Base-by-base conservation (phyloP, 305 asterid species). In the Fraxinus albicans region DNA sequence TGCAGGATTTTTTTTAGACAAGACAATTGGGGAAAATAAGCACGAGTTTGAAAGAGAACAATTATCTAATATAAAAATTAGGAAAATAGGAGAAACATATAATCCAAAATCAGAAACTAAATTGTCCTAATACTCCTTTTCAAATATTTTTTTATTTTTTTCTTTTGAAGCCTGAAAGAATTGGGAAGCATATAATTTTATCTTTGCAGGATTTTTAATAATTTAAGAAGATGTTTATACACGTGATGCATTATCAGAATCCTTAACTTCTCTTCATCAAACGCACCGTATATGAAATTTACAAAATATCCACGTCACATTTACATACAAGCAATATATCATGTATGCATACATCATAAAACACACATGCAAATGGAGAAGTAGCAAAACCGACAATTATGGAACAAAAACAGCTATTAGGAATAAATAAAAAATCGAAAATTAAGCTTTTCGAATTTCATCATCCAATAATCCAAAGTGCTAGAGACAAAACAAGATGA, bases 201-300 rank as follows among this genome's bases (percentile, higher is more conserved):
- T 23, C 44, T 15, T 17, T 0, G 15, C 40, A 72, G 6, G n/a
- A 15, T 4, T 33, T 72, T 72, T 72, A 5, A 27, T 29, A 15
- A 72, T 38, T 15, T 42, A 5, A 25, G 21, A 2, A 73, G 13
- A n/a, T 31, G 58, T 58, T 63, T 29, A 36, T 80, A 77, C 79
- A 13, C 25, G 73, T 15, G 85, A 78, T 74, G 82, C 87, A 21
- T 38, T 74, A 34, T 36, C 76, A 69, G 82, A 29, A 38, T 77
- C 82, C 8, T 70, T 79, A 55, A 70, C 74, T 50, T 77, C 44
- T 79, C 73, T 3, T 50, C 50, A 69, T 27, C 85, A 70, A 77
- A 76, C 75, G 21, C 7, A 79, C n/a, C 7, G 53, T 36, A 73
- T 36, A 79, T 47, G 44, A 72, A 80, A 9, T 12, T 31, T 70